Conservation (phyloP, 169 alveolate genomes). For the Plasmodium malariae region DNA sequence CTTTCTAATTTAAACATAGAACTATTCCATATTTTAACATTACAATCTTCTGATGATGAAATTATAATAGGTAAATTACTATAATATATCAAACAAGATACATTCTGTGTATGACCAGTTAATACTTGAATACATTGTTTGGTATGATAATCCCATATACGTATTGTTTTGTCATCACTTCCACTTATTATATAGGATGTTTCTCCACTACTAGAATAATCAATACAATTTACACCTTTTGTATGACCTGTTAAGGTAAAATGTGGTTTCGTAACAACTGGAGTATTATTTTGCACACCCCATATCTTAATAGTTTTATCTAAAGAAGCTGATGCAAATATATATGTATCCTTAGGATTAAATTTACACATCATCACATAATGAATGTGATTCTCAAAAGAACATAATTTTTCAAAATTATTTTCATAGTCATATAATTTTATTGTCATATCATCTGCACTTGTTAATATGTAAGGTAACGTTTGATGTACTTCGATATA, state of each 20-base stretch:
- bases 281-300: conserved; percentile 88
- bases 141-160: conserved; percentile 99
- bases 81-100: conserved; percentile 94
- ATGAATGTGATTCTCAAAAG: conserved; percentile 97
- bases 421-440: conserved; percentile 97
- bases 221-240: conserved; percentile 97
- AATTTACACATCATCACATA: conserved; percentile 98
- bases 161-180: conserved; percentile 96
- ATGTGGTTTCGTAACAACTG: conserved; percentile 91
- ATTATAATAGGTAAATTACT: conserved; percentile 95
- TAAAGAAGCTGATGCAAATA: conserved; percentile 97
- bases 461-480: conserved; percentile 94
- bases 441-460: conserved; percentile 98
- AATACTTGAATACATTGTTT: conserved; percentile 97
- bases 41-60: conserved; percentile 97
- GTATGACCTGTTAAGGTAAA: conserved; percentile 97
- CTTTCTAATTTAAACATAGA: conserved; percentile 94
- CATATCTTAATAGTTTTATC: conserved; percentile 96
- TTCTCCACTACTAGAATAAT: conserved; percentile 87
- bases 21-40: conserved; percentile 96
- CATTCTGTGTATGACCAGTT: conserved; percentile 95
- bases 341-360: conserved; percentile 97
- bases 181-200: conserved; percentile 97
- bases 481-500: conserved; percentile 97
- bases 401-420: conserved; percentile 92